Evolutionary conservation across 331 rosid species (phyloP).

Genomic region (Malus hybrid): DNA sequence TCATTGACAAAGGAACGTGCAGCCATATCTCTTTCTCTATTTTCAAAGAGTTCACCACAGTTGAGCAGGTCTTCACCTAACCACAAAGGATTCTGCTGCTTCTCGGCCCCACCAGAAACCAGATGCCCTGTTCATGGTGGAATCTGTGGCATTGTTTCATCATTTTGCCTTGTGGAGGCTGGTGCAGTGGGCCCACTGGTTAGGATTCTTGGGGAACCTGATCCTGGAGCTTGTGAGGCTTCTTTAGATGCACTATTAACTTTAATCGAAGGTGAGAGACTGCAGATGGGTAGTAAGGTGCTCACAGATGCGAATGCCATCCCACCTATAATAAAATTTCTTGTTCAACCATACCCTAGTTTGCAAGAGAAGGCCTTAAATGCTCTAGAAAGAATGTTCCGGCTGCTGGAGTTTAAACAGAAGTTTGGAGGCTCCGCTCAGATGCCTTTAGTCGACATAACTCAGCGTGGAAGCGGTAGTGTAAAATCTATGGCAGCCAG

Average conservation of each 20-base stretch:
- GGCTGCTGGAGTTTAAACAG: conserved; percentile 52
- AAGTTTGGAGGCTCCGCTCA: conserved; percentile 59
- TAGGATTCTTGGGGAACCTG: conserved; percentile 51
- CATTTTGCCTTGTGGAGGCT: conserved; percentile 82
- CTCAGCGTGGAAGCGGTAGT: conserved; percentile 57
- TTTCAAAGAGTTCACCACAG: conserved; percentile 46
- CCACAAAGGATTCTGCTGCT: conserved; percentile 61
- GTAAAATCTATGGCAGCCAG: conserved; percentile 59
- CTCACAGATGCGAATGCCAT: conserved; percentile 62
- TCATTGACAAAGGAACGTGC: conserved; percentile 51
- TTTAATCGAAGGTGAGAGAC: conserved; percentile 62
- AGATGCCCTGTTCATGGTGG: conserved; percentile 74
- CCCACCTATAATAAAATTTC: conserved; percentile 49
- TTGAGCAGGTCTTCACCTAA: conserved; percentile 41
- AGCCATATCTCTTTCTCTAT: conserved; percentile 51
- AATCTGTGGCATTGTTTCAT: conserved; percentile 45
- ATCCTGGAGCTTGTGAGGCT: conserved; percentile 57
- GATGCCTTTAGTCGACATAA: conserved; percentile 72
- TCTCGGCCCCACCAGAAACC: conserved; percentile 48
- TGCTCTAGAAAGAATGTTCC: conserved; percentile 75
- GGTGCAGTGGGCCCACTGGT: conserved; percentile 59
- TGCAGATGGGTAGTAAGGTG: conserved; percentile 57
- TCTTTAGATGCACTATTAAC: conserved; percentile 73
- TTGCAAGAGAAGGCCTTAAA: conserved; percentile 72
- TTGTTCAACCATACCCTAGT: conserved; percentile 44